Percentiles rank a stretch among this genome's conserved stretches.
These are phyloP conservation scores for Psilocybe cubensis DNA, from an alignment of 768 basidiomycete species.

Conservation along the genomic window DNA sequence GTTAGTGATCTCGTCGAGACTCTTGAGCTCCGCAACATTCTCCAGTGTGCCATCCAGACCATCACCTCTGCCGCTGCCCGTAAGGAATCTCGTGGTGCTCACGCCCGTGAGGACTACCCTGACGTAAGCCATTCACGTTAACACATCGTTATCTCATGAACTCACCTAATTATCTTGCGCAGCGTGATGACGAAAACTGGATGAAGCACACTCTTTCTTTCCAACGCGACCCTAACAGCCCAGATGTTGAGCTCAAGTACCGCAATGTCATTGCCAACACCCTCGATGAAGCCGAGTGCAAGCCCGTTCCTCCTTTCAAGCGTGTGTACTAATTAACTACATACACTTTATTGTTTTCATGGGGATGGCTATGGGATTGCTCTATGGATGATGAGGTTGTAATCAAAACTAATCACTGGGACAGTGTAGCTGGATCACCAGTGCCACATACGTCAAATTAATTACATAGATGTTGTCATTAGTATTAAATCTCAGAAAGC, in stretches of 20 bases:
- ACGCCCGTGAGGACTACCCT: constrained; percentile 98
- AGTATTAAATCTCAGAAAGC: constrained; percentile 4
- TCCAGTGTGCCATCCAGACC: constrained; percentile 95
- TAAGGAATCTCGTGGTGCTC: constrained; percentile 97
- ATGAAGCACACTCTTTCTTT: constrained; percentile 97
- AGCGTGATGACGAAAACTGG: constrained; percentile 94
- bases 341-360: not conserved
- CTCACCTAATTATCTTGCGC: constrained; percentile 1
- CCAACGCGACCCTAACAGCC: constrained; percentile 75
- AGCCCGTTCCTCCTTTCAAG: constrained; percentile 96
- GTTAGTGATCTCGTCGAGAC: constrained; percentile 95
- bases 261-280: constrained; percentile 84
- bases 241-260: constrained; percentile 89
- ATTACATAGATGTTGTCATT: constrained; percentile 16
- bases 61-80: constrained; percentile 92
- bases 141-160: not conserved
- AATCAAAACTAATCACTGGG: constrained; percentile 18
- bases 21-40: constrained; percentile 92
- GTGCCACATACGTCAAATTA: constrained; percentile 12
- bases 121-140: constrained; percentile 56
- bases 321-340: constrained; percentile 92
- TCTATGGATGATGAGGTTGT: constrained; percentile 10
- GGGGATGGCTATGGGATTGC: not conserved
- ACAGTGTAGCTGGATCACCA: constrained; percentile 4
- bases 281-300: constrained; percentile 96